Base-by-base conservation (phyloP, 2,329 filamentous ascomycete genomes). In the Dryadomyces quercivorus region DNA sequence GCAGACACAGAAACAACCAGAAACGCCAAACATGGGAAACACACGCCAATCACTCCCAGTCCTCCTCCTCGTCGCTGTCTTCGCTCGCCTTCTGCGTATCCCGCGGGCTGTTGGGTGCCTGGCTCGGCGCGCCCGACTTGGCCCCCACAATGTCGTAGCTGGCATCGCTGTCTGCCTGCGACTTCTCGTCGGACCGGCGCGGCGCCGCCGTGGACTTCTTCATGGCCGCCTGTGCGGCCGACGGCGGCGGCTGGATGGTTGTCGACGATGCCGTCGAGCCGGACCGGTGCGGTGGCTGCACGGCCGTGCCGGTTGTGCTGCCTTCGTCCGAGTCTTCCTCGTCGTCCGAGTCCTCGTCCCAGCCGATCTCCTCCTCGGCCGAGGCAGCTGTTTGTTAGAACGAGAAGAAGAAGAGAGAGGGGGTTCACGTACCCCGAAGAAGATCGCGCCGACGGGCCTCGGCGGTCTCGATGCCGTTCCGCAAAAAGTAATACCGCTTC, bases 71-170 rank as follows among this genome's bases (percentile, higher is more conserved):
- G 8, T 31, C 84, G 60, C 81, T 85, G 58, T 86, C 65, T 34
- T 79, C 65, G 31, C 78, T 76, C 8, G 64, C 74, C 66, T 77
- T 78, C 58, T 72, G 72, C 18, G 71, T 63, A 38, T 78, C 79
- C 65, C 80, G 82, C 26, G 81, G 81, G 64, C 80, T 83, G 65
- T 71, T 80, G 22, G 89, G 86, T 18, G 89, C 85, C 60, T 87
- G 86, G 67, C 88, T 95, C 42, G 84, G 82, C 47, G 81, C 80
- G 50, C 86, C 87, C 52, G 86, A 91, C 48, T 82, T 75, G 6
- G 85, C 84, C 8, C 86, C 86, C 48, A 98, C 89, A 38, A 98
- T 78, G 67, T 98, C 93, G 67, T 98, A 98, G 71, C 90, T 95
- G 18, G 88, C 88, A 63, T 98, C 93, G 66, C 92, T 96, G 63